Evolutionary conservation across 345 rosid species (phyloP), one percentile per base, ranked within the genome.

Genomic region (Gossypium raimondii): DNA sequence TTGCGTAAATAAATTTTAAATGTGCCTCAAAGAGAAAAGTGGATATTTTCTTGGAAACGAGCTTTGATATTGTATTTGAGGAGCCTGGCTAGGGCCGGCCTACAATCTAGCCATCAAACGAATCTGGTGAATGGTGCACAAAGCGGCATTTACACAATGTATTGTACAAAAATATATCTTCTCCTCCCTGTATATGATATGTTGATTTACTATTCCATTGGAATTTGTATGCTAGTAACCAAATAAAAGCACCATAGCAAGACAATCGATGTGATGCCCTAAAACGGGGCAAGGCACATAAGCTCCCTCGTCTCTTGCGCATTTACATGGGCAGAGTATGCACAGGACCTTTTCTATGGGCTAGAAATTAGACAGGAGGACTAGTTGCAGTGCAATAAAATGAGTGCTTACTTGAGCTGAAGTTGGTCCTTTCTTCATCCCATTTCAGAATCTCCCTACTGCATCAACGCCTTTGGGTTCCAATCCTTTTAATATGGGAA

Each of bases 391-490:
- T 84, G 75, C 86, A 79, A 16, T 81, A 84, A 78, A 84, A 79
- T n/a, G 86, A 81, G 84, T 77, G 82, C 1, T 81, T 84, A 68
- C 78, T 75, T 48, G 67, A 20, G 67, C 82, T 79, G 38, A 79
- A 85, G 86, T 87, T 84, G 14, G 79, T 77, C 82, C 87, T 88
- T 79, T 92, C 95, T 67, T 94, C 97, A 0, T 90, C 89, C 98
- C 98, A 94, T 83, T 91, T 94, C 78, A 94, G 74, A 61, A 94
- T 89, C 89, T 92, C 98, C 87, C 89, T 89, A 89, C 81, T 0
- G 81, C 77, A 70, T 94, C 98, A 0, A 94, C 98, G 12, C 88
- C 89, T 24, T 53, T 77, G 1, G 88, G 90, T 57, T 92, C 98
- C 56, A 73, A 80, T 11, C 92, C 97, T 81, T 90, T 92, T 45